A percentile compares a stretch with the other conserved stretches of the same genome.
Evolutionary conservation across 305 asterid species (phyloP).

Genomic region (Fraxinus dipetala): DNA sequence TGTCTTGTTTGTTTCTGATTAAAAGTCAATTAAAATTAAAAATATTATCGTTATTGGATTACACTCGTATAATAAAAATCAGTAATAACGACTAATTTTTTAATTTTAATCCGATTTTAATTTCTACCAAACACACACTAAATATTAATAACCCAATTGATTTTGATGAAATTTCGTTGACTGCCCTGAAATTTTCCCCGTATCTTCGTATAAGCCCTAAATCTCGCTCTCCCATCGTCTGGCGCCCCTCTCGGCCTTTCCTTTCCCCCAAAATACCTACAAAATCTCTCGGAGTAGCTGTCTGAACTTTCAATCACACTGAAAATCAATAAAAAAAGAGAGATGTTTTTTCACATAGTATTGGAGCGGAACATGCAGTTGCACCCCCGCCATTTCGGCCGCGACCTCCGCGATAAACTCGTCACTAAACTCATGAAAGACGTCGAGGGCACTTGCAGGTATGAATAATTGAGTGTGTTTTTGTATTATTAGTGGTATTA

Average conservation of each 20-base stretch:
- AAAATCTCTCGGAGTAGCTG: neutral
- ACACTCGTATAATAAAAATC: no score
- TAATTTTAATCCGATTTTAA: no score
- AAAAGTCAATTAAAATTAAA: no score
- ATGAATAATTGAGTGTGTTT: neutral
- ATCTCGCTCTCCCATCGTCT: neutral
- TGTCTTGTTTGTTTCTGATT: no score
- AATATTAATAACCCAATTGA: no score
- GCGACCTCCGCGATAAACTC: constrained; percentile 89
- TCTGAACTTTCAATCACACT: neutral
- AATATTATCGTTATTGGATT: no score
- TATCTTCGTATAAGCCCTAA: neutral
- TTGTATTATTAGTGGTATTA: neutral
- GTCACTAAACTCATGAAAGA: constrained; percentile 94
- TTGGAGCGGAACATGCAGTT: constrained; percentile 94
- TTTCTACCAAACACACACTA: no score
- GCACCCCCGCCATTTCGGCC: constrained; percentile 97
- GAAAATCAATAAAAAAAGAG: neutral
- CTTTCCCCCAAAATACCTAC: neutral
- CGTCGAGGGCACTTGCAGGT: constrained; percentile 99
- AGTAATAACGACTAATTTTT: no score
- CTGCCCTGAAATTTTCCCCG: neutral
- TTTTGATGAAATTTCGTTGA: neutral
- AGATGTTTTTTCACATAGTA: constrained; percentile 83
- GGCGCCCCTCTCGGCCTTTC: neutral